These are phyloP conservation scores for Penstemon newberryi DNA, from an alignment of 257 asterid species.

Conservation along the genomic window DNA sequence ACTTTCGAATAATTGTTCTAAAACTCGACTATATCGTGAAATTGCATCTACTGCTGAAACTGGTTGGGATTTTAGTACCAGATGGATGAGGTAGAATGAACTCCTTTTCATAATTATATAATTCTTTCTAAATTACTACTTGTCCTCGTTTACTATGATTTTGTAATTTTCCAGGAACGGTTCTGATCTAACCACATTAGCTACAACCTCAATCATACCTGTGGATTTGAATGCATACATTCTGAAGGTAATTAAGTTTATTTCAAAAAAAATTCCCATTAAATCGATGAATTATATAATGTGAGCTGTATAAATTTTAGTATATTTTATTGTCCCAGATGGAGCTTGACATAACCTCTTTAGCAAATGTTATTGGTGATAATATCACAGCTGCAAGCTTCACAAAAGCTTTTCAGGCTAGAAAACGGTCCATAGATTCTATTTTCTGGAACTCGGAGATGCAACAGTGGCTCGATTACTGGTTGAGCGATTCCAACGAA, in stretches of 20 bases:
- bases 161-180: constrained; percentile 47
- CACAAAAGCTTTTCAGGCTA: constrained; percentile 52
- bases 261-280: neutral
- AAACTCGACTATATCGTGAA: constrained; percentile 64
- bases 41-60: constrained; percentile 89
- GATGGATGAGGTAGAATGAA: constrained; percentile 88
- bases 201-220: constrained; percentile 69
- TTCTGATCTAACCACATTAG: constrained; percentile 68
- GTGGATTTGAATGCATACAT: constrained; percentile 86
- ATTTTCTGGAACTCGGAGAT: constrained; percentile 67
- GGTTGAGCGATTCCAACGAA: constrained; percentile 44
- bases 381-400: constrained; percentile 34
- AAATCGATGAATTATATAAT: neutral
- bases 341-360: constrained; percentile 75
- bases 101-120: neutral
- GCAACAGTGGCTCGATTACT: constrained; percentile 92
- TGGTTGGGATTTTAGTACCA: constrained; percentile 95
- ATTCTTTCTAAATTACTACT: no score
- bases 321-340: constrained; percentile 42
- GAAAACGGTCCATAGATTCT: constrained; percentile 66
- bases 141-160: neutral
- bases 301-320: no score
- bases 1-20: constrained; percentile 48
- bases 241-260: constrained; percentile 54
- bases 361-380: constrained; percentile 64